These are phyloP conservation scores for Sugiyamaella novakii DNA, from an alignment of 1,139 yeast species.

Conservation along the genomic window DNA sequence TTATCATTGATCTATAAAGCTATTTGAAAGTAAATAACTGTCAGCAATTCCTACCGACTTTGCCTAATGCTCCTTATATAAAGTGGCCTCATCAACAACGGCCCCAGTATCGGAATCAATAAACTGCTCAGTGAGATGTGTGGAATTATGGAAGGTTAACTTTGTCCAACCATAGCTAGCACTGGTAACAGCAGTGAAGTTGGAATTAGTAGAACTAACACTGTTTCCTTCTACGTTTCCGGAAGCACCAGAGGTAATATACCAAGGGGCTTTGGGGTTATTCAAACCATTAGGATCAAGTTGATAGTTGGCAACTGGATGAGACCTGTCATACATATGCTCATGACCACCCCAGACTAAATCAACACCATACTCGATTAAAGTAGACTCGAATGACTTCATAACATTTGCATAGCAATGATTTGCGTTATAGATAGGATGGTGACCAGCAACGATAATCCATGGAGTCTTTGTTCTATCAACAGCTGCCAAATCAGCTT, in stretches of 20 bases:
- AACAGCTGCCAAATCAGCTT: slow-evolving; percentile 46
- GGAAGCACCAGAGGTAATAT: slow-evolving; percentile 29
- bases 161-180: slow-evolving; percentile 27
- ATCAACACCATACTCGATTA: slow-evolving; percentile 32
- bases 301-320: slow-evolving; percentile 24
- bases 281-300: slow-evolving; percentile 29
- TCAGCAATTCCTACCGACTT: too few relatives aligned
- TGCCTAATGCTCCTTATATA: slow-evolving; percentile 30
- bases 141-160: slow-evolving; percentile 28
- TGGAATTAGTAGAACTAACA: slow-evolving; percentile 13
- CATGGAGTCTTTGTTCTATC: slow-evolving; percentile 35
- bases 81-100: slow-evolving; percentile 26
- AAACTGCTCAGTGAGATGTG: slow-evolving; percentile 28
- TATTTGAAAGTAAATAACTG: too few relatives aligned
- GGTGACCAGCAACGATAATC: slow-evolving; percentile 39
- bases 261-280: slow-evolving; percentile 31
- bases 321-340: slow-evolving; percentile 27
- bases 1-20: too few relatives aligned
- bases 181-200: slow-evolving; percentile 23
- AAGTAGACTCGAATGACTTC: slow-evolving; percentile 30
- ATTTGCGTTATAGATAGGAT: slow-evolving; percentile 37
- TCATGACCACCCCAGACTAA: slow-evolving; percentile 28
- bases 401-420: slow-evolving; percentile 25
- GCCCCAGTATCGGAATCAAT: slow-evolving; percentile 26
- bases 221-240: slow-evolving; percentile 30